Base-by-base conservation (phyloP, 2,329 filamentous ascomycete genomes). In the Calonectria hongkongensis region DNA sequence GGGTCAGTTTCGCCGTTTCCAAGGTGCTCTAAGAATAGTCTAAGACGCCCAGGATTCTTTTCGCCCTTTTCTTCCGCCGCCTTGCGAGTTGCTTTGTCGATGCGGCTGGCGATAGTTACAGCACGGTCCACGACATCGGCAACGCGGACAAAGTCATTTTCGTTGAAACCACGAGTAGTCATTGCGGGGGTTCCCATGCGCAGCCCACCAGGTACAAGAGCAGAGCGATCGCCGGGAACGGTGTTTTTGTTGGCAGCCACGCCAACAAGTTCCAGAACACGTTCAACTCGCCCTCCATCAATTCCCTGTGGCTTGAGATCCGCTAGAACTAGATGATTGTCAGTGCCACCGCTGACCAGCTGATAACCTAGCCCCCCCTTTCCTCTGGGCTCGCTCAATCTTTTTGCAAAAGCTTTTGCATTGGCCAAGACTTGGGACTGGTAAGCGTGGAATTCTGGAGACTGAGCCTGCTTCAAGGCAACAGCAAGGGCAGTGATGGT, bases 191-290 rank as follows among this genome's bases (percentile, higher is more conserved):
- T 97, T 69, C 97, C 97, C 86, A 99, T 96, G 77, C 97, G 93
- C 76, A 99, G 89, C 75, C 97, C 97, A 77, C 96, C 96, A 16
- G 97, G 97, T 76, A 96, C 95, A 82, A 99, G 91, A 1, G 97
- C 97, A 0, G 95, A 98, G 83, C 93, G 95, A 86, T 99, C 97
- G 51, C 96, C 97, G 1, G 97, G 97, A 0, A 98, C 96, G 9
- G 97, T 98, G 88, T 99, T 99, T 90, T 99, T 99, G 90, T 99
- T 99, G 83, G 94, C 94, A n/a, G 97, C 97, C 66, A 98, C 96
- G 79, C 96, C 96, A 77, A 97, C 95, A 58, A 98, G 91, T 84
- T 98, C 96, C 28, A 98, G 90, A 18, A 98, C 92, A 58, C 95
- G 93, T 87, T 98, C 96, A 16, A 98, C 95, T 66, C 96, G 93